Conservation (phyloP, 768 basidiomycete genomes). For the Suillus weaverae region DNA sequence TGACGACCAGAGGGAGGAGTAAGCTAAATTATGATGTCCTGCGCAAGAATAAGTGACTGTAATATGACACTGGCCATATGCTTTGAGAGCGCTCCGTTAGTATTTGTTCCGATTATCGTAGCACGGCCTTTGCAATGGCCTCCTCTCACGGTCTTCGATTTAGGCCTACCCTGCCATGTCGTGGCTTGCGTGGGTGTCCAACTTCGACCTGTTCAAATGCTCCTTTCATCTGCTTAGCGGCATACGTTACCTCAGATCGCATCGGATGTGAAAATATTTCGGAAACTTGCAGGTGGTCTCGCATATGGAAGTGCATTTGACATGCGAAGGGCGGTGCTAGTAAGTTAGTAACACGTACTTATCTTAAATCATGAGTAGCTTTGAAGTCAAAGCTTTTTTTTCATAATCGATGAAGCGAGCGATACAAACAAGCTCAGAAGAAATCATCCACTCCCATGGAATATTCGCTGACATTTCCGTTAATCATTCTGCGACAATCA, state of each 20-base stretch:
- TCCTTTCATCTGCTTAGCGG: not conserved
- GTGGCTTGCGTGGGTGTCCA: not conserved
- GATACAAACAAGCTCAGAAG: not conserved
- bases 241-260: not conserved
- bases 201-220: not conserved
- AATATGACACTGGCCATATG: not conserved
- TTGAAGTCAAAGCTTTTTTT: not conserved
- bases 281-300: constrained; percentile 4
- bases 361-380: not conserved
- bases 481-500: not conserved
- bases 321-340: not conserved
- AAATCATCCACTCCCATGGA: not conserved
- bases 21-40: not conserved
- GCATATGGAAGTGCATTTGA: not conserved
- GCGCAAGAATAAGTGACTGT: not conserved
- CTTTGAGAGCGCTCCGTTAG: not conserved
- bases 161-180: too few relatives aligned
- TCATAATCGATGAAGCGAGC: not conserved
- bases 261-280: not conserved
- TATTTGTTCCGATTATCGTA: not conserved
- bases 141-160: not conserved
- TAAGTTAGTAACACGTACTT: not conserved
- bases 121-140: not conserved
- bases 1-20: not conserved
- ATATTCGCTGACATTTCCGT: not conserved